A percentile compares a stretch with the other conserved stretches of the same genome.
Evolutionary conservation across 352 stramenopile species (phyloP).

Genomic region (Albugo candida): DNA sequence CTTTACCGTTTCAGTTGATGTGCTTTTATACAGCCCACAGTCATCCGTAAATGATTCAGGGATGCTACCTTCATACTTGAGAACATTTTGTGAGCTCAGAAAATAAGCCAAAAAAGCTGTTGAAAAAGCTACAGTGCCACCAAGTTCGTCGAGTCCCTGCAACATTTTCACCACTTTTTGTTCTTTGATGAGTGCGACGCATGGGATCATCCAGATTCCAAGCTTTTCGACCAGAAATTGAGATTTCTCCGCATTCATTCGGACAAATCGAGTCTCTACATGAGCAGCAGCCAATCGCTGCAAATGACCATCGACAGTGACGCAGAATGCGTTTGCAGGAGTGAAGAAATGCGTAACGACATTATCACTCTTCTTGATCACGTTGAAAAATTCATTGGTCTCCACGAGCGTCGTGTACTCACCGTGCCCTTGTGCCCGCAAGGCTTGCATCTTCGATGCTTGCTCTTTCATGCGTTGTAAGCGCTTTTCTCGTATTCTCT

Average conservation of each 20-base stretch:
- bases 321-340: conserved; percentile 80
- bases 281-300: conserved; percentile 77
- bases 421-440: conserved; percentile 64
- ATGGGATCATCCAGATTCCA: conserved; percentile 92
- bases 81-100: conserved; percentile 82
- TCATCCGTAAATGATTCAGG: conserved; percentile 39
- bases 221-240: conserved; percentile 94
- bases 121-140: conserved; percentile 85
- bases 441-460: conserved; percentile 40
- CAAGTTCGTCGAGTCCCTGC: conserved; percentile 88
- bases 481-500: conserved; percentile 66
- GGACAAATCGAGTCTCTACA: conserved; percentile 89
- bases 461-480: conserved; percentile 58
- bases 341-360: conserved; percentile 94
- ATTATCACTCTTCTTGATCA: conserved; percentile 81
- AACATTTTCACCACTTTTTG: conserved; percentile 94
- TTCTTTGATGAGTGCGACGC: conserved; percentile 87
- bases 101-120: conserved; percentile 85
- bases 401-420: conserved; percentile 80
- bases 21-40: conserved; percentile 30
- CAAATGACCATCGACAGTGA: conserved; percentile 88
- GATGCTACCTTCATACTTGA: conserved; percentile 88
- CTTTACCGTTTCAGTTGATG: conserved; percentile 31
- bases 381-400: conserved; percentile 90
- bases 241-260: conserved; percentile 92